Conservation (phyloP, 306 rosid genomes). For the Castanospermum australe region DNA sequence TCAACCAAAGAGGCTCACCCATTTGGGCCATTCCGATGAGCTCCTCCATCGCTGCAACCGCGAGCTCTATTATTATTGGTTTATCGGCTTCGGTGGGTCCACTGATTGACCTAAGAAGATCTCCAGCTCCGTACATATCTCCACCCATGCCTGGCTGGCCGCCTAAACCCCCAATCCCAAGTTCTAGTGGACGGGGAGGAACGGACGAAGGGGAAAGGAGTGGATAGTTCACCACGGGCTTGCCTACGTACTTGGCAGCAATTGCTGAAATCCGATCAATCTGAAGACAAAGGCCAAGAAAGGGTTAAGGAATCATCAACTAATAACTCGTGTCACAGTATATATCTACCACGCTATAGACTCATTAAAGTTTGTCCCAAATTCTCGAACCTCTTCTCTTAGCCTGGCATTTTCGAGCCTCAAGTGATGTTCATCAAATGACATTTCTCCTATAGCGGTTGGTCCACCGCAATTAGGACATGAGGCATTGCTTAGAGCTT, state of each 20-base stretch:
- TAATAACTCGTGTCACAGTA: neutral
- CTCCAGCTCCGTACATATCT: conserved; percentile 78
- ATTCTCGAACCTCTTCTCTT: conserved; percentile 75
- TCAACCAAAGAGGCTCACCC: conserved; percentile 93
- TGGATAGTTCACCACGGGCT: conserved; percentile 83
- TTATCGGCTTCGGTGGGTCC: conserved; percentile 82
- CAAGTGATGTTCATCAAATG: conserved; percentile 93
- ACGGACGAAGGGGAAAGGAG: conserved; percentile 61
- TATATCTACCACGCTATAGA: neutral
- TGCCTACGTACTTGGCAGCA: conserved; percentile 94
- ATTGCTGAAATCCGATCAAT: conserved; percentile 88
- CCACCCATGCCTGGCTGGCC: conserved; percentile 59
- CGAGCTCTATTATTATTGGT: conserved; percentile 85
- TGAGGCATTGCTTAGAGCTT: conserved; percentile 91
- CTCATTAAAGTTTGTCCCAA: neutral
- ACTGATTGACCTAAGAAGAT: conserved; percentile 66
- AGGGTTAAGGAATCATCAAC: neutral
- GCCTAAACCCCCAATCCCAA: conserved; percentile 60
- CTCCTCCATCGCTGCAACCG: conserved; percentile 96
- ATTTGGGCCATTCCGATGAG: conserved; percentile 84
- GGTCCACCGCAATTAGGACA: conserved; percentile 99
- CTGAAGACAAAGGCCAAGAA: conserved; percentile 30
- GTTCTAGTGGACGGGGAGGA: conserved; percentile 74
- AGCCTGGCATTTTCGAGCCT: conserved; percentile 87
- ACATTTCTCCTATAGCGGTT: conserved; percentile 93